These are phyloP conservation scores for Laetiporus sulphureus DNA, from an alignment of 1,284 basidiomycete species.

Conservation along the genomic window DNA sequence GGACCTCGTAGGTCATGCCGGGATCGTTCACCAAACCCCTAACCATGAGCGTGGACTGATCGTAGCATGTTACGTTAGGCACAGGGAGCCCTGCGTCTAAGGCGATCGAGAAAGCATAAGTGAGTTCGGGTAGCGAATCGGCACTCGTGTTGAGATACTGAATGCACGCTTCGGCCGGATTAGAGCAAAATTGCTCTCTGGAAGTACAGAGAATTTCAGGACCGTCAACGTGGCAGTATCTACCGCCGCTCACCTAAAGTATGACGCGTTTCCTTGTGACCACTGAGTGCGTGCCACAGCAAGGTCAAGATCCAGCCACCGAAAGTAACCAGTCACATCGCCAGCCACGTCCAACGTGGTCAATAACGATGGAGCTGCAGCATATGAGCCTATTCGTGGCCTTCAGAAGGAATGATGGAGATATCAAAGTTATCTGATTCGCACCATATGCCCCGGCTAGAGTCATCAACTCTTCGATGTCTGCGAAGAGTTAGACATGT, in stretches of 20 bases:
- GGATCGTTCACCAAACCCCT: constrained; percentile 43
- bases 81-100: constrained; percentile 42
- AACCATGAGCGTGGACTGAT: constrained; percentile 47
- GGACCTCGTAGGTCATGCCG: constrained; percentile 66
- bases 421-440: too few species aligned
- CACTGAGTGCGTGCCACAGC: constrained; percentile 52
- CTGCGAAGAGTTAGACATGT: constrained; percentile 28
- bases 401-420: too few species aligned
- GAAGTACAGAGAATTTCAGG: too few species aligned
- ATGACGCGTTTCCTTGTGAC: constrained; percentile 41
- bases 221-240: neutral
- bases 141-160: constrained; percentile 40
- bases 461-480: constrained; percentile 45
- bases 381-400: constrained; percentile 51
- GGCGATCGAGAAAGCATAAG: constrained; percentile 46
- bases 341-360: constrained; percentile 40
- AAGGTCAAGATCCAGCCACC: constrained; percentile 66
- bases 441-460: constrained; percentile 58
- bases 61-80: constrained; percentile 56
- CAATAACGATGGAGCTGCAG: constrained; percentile 57
- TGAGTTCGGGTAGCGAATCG: constrained; percentile 30
- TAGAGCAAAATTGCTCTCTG: constrained; percentile 66
- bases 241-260: constrained; percentile 36
- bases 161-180: constrained; percentile 52
- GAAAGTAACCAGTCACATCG: constrained; percentile 40